Base-by-base conservation (phyloP, 2,329 filamentous ascomycete species). In the Corinectria fuckeliana region DNA sequence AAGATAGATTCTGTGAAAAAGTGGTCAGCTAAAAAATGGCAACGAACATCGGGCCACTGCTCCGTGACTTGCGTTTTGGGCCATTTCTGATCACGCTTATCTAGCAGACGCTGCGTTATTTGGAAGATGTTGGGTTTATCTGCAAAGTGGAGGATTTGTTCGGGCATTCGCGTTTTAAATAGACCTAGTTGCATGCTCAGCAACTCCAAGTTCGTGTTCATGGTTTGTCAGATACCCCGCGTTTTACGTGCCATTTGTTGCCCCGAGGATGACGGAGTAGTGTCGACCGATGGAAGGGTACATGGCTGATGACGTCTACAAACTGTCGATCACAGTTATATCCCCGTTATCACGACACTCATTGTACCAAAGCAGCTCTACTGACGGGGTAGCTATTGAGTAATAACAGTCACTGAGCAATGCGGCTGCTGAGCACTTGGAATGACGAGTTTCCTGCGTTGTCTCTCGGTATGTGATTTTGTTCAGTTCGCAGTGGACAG, bases 1-100 rank as follows among this genome's bases (percentile, higher is more conserved):
- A 72, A 1, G 68, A 68, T 1, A 58, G 55, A 21, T 71, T 71
- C 42, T 45, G 25, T 36, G 7, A 18, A 2, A 5, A 3, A n/a
- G 8, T 4, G 18, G 8, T 5, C 4, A 36, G n/a, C 3, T 7
- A 1, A 7, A 36, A 36, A 3, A n/a, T 9, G 3, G 18, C 7
- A 36, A 36, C 4, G 7, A 2, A 10, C 2, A 9, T 28, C 8
- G 26, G 26, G 9, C 16, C 14, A 16, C 3, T 7, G 6, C 2
- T 36, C 14, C 7, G n/a, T 16, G 8, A 8, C 32, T 2, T 36
- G 18, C 32, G 2, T n/a, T 18, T 16, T 36, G 32, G 3, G n/a
- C 32, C 32, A 36, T 36, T 6, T 16, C 3, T 4, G 32, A 36
- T 16, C 7, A 36, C 32, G 2, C n/a, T 18, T 10, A n/a, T n/a